These are phyloP conservation scores for Diversispora eburnea DNA, from an alignment of 192 early-diverging fungal species.

Conservation along the genomic window DNA sequence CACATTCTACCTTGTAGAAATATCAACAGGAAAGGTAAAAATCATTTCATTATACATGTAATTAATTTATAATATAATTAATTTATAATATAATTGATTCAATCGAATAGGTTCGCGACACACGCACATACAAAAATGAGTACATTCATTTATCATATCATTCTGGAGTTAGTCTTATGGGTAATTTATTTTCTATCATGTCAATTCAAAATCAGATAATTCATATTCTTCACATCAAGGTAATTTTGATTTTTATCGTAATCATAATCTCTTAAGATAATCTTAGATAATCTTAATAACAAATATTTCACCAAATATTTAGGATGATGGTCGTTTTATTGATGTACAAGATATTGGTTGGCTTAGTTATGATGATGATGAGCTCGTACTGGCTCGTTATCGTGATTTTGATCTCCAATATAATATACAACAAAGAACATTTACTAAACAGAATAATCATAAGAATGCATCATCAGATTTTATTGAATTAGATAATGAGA, in stretches of 20 bases:
- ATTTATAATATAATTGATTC: background rate
- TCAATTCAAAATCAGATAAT: conserved; percentile 71
- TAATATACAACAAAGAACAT: conserved; percentile 15
- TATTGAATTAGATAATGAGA: conserved; percentile 2
- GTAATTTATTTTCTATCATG: conserved; percentile 59
- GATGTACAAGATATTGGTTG: conserved; percentile 58
- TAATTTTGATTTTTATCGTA: conserved; percentile 27
- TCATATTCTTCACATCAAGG: conserved; percentile 60
- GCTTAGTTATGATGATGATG: conserved; percentile 63
- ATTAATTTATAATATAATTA: too few species aligned
- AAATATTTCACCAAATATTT: background rate
- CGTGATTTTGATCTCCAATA: conserved; percentile 45
- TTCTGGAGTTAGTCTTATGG: conserved; percentile 63
- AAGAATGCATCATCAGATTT: conserved; percentile 26
- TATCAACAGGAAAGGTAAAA: conserved; percentile 54
- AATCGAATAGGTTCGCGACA: conserved; percentile 49
- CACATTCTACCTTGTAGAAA: conserved; percentile 61
- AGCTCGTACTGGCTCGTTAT: conserved; percentile 46
- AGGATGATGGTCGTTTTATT: conserved; percentile 57
- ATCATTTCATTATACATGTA: background rate
- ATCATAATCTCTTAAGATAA: background rate
- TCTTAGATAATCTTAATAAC: too few species aligned
- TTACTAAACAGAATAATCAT: conserved; percentile 15
- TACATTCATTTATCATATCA: conserved; percentile 64
- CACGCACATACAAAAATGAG: conserved; percentile 52